A percentile compares a stretch with the other conserved stretches of the same genome.
phyloP scores from a whole-genome alignment of 2,329 filamentous ascomycete species.

The Dactylellina parvicollis region DNA sequence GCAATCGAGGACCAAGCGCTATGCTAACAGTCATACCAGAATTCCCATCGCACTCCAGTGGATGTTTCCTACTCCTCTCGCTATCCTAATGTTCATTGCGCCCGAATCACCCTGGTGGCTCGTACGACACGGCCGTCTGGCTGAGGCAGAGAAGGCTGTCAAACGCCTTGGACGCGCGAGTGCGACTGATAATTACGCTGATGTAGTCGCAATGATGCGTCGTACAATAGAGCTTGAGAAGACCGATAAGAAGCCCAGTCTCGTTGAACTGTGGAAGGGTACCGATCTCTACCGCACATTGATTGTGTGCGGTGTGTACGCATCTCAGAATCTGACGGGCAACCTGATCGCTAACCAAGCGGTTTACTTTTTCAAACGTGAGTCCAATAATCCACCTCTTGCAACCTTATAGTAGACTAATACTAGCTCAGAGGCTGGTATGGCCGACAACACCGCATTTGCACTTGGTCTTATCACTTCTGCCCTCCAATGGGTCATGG shows the following conservation, averaged over 20 bases:
- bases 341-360: conserved; percentile 56
- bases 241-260: conserved; percentile 74
- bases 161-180: conserved; percentile 65
- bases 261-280: conserved; percentile 85
- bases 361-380: conserved; percentile 65
- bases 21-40: conserved; percentile 62
- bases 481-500: conserved; percentile 70
- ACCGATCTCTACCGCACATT: conserved; percentile 80
- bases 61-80: conserved; percentile 77
- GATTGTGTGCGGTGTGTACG: conserved; percentile 68
- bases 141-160: conserved; percentile 61
- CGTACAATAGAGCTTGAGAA: conserved; percentile 85
- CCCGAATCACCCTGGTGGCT: conserved; percentile 62
- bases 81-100: conserved; percentile 69
- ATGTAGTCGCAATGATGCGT: conserved; percentile 77
- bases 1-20: conserved; percentile 55
- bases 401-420: conserved; percentile 58
- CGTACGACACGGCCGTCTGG: conserved; percentile 60
- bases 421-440: conserved; percentile 63
- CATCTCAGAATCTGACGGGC: conserved; percentile 62
- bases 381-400: conserved; percentile 59
- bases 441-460: conserved; percentile 60
- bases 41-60: conserved; percentile 79
- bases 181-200: conserved; percentile 61
- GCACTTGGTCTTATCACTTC: conserved; percentile 68